These are phyloP conservation scores for Carex pumila DNA, from an alignment of 176 grass and related monocot species.

Conservation along the genomic window DNA sequence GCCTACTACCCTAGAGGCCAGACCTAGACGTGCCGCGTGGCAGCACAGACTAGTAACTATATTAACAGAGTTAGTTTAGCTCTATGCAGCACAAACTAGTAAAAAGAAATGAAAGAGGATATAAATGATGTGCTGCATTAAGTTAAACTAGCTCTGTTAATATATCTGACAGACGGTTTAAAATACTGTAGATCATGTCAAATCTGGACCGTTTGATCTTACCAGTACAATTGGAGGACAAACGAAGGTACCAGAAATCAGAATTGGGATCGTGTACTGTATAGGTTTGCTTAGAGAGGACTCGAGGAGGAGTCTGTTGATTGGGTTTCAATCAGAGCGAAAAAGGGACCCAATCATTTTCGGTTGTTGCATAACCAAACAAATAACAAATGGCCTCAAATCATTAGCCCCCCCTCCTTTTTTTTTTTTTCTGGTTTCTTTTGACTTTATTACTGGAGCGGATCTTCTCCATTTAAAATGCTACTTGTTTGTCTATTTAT, in stretches of 20 bases:
- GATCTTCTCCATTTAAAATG: not conserved
- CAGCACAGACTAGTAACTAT: too few relatives aligned
- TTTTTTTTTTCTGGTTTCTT: not conserved
- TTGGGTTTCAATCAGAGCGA: not conserved
- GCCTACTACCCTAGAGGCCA: too few relatives aligned
- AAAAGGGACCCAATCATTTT: constrained; percentile 20
- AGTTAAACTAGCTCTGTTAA: too few relatives aligned
- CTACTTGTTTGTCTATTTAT: not conserved
- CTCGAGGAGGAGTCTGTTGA: not conserved
- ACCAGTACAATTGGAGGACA: not conserved
- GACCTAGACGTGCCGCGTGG: too few relatives aligned
- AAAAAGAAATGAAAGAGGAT: too few relatives aligned
- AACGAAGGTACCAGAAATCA: not conserved
- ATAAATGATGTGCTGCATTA: too few relatives aligned
- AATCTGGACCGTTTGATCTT: not conserved
- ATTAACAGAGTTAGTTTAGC: too few relatives aligned
- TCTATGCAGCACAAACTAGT: too few relatives aligned
- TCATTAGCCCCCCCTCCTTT: not conserved
- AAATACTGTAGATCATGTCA: too few relatives aligned
- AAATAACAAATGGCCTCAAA: constrained; percentile 21
- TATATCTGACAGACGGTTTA: too few relatives aligned
- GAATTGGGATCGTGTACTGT: not conserved
- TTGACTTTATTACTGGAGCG: not conserved
- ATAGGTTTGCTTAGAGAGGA: not conserved
- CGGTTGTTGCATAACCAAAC: constrained; percentile 13